Conservation (phyloP, 306 rosid genomes). For the Cotoneaster glaucophyllus region DNA sequence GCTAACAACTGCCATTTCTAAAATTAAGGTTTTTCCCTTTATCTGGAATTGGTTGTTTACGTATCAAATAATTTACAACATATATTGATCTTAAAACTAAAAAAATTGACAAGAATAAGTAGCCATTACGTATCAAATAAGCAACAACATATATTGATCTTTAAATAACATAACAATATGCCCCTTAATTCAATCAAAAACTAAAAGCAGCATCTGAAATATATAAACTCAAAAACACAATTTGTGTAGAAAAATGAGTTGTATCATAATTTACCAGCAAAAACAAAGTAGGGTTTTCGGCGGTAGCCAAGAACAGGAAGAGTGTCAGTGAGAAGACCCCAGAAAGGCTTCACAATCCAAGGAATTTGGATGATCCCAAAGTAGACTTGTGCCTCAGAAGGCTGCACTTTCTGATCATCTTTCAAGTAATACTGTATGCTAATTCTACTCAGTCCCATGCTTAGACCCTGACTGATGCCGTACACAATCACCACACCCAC, state of each 20-base stretch:
- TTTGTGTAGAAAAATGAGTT: neutral
- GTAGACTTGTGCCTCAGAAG: slow-evolving; percentile 26
- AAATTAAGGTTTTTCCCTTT: no score
- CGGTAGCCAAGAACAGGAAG: slow-evolving; percentile 25
- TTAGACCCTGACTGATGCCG: slow-evolving; percentile 29
- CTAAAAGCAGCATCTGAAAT: neutral
- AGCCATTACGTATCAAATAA: neutral
- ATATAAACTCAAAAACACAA: neutral
- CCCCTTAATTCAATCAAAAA: neutral
- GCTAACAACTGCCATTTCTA: neutral
- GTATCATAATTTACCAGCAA: slow-evolving; percentile 19
- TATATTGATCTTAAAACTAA: neutral
- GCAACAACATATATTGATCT: neutral
- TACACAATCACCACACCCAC: slow-evolving; percentile 21
- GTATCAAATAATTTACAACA: neutral
- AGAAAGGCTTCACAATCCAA: slow-evolving; percentile 23
- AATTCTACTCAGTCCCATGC: slow-evolving; percentile 16
- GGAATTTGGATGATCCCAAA: slow-evolving; percentile 21
- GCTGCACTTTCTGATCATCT: slow-evolving; percentile 30
- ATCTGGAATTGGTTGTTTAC: neutral
- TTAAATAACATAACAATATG: neutral
- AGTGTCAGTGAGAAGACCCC: slow-evolving; percentile 29
- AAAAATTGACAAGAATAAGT: no score
- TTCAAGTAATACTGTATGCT: slow-evolving; percentile 26
- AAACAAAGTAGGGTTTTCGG: slow-evolving; percentile 23